A percentile compares a stretch with the other conserved stretches of the same genome.
phyloP scores from a whole-genome alignment of 2,329 filamentous ascomycete genomes.

The Phyllachora maydis region DNA sequence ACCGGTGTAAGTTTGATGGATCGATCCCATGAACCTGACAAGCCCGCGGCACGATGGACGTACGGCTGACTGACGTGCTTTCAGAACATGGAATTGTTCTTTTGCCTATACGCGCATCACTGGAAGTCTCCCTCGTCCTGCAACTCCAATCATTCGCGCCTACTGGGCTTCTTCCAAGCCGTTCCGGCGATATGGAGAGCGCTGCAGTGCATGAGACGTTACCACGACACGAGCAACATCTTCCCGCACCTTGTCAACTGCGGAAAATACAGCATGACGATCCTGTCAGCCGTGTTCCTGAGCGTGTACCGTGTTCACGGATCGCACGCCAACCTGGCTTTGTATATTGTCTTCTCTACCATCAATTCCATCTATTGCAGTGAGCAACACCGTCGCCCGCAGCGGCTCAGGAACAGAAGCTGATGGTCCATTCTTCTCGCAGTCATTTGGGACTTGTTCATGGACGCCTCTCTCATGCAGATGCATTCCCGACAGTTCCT shows the following conservation, averaged over 20 bases:
- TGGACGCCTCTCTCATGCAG: slow-evolving; percentile 91
- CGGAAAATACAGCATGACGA: slow-evolving; percentile 76
- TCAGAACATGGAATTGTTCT: slow-evolving; percentile 89
- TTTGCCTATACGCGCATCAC: slow-evolving; percentile 67
- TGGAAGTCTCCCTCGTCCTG: slow-evolving; percentile 61
- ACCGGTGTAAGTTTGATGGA: too few relatives aligned
- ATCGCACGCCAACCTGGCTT: slow-evolving; percentile 31
- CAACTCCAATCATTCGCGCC: slow-evolving; percentile 66
- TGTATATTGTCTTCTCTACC: slow-evolving; percentile 65
- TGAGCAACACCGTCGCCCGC: too few relatives aligned
- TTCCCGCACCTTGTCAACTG: slow-evolving; percentile 89
- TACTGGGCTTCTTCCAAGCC: slow-evolving; percentile 68
- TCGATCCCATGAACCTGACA: too few relatives aligned
- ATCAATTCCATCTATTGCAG: slow-evolving; percentile 70
- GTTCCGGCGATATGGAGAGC: slow-evolving; percentile 81
- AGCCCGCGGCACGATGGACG: too few relatives aligned
- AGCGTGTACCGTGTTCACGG: slow-evolving; percentile 66
- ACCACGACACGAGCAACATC: slow-evolving; percentile 63
- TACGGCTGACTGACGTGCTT: too few relatives aligned
- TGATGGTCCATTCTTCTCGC: too few relatives aligned
- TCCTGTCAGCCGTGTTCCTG: slow-evolving; percentile 56
- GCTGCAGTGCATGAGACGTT: slow-evolving; percentile 78
- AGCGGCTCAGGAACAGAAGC: too few relatives aligned
- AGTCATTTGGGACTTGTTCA: slow-evolving; percentile 83
- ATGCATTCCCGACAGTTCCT: slow-evolving; percentile 43